A percentile compares a stretch with the other conserved stretches of the same genome.
These are phyloP conservation scores for Wallemia ichthyophaga DNA, from an alignment of 1,284 basidiomycete species.

Conservation along the genomic window DNA sequence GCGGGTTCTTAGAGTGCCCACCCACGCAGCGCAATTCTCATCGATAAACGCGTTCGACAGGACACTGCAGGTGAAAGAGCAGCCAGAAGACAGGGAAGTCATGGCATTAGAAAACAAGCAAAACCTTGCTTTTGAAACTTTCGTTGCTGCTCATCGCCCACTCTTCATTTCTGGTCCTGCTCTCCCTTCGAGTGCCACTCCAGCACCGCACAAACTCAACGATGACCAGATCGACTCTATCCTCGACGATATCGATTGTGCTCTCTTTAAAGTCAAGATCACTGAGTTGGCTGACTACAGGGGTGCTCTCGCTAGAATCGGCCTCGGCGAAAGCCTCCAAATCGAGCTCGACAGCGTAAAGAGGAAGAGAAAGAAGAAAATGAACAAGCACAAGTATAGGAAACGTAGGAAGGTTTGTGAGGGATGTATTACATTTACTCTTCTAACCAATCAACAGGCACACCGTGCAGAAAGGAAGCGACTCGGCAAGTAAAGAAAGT, in stretches of 20 bases:
- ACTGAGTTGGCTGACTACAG: not conserved
- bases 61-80: not conserved
- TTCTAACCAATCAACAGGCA: not conserved
- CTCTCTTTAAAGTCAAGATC: not conserved
- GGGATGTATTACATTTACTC: not conserved
- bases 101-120: not conserved
- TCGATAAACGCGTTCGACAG: not conserved
- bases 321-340: not conserved
- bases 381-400: slow-evolving; percentile 1
- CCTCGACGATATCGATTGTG: not conserved
- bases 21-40: not conserved
- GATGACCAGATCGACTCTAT: not conserved
- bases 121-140: not conserved
- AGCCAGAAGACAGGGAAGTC: not conserved
- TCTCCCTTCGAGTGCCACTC: not conserved
- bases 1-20: too few relatives aligned
- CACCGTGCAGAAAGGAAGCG: not conserved
- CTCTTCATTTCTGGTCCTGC: not conserved
- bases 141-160: not conserved
- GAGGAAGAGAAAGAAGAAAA: not conserved
- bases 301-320: not conserved
- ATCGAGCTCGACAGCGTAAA: not conserved
- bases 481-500: not conserved
- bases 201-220: not conserved
- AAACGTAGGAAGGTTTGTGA: not conserved